These are phyloP conservation scores for Mycena capillaripes DNA, from an alignment of 768 basidiomycete species.

Conservation along the genomic window DNA sequence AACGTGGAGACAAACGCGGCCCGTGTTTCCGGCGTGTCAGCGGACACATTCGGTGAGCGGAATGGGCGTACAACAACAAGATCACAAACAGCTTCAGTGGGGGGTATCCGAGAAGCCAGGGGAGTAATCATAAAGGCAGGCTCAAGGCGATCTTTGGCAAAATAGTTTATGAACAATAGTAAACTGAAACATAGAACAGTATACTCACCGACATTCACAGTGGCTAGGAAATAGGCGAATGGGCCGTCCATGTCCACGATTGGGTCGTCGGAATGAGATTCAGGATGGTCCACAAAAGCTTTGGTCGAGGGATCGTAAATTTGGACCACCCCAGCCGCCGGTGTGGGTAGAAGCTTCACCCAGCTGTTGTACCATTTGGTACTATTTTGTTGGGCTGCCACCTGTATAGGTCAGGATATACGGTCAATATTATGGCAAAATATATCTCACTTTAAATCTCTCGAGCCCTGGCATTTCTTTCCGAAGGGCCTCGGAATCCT, in stretches of 20 bases:
- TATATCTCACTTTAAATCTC: conserved; percentile 35
- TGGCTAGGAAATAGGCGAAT: conserved; percentile 88
- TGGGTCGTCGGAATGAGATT: conserved; percentile 46
- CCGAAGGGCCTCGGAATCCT: conserved; percentile 84
- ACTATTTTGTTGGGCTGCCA: conserved; percentile 85
- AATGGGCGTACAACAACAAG: conserved; percentile 82
- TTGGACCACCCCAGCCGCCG: conserved; percentile 58
- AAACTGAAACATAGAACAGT: conserved; percentile 83
- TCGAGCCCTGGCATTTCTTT: conserved; percentile 80
- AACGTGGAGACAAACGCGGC: conserved; percentile 66
- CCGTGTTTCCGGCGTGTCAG: conserved; percentile 60
- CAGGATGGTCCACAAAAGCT: conserved; percentile 60
- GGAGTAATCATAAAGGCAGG: conserved; percentile 85
- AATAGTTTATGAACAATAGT: conserved; percentile 62
- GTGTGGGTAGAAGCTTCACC: conserved; percentile 68
- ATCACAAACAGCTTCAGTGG: conserved; percentile 70
- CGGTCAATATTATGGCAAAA: background rate
- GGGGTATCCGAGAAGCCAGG: conserved; percentile 61
- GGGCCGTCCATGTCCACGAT: conserved; percentile 76
- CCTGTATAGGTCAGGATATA: conserved; percentile 45
- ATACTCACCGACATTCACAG: conserved; percentile 86
- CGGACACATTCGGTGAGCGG: conserved; percentile 63
- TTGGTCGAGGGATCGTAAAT: conserved; percentile 70
- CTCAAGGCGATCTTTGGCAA: conserved; percentile 78
- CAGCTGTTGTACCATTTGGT: conserved; percentile 76